These are phyloP conservation scores for Ottelia alismoides DNA, from an alignment of 106 monocot genomes.

Conservation along the genomic window DNA sequence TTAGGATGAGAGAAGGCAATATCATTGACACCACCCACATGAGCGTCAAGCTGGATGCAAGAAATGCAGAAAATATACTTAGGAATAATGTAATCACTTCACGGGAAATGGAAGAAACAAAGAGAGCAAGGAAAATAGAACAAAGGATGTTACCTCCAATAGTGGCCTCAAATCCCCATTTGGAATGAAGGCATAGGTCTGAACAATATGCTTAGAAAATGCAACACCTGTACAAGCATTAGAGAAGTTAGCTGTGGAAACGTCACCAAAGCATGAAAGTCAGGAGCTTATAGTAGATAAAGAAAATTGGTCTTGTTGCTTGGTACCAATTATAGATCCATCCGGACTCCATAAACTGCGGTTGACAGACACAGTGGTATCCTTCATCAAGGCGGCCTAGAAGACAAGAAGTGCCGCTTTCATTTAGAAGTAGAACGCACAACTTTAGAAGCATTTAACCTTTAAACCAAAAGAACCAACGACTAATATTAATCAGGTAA, in stretches of 20 bases:
- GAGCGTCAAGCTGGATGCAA: slow-evolving; percentile 28
- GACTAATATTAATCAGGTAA: too few relatives aligned
- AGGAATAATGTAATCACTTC: too few relatives aligned
- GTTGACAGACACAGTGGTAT: slow-evolving; percentile 83
- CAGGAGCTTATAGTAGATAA: too few relatives aligned
- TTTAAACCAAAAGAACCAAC: too few relatives aligned
- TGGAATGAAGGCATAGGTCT: slow-evolving; percentile 59
- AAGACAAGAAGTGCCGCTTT: too few relatives aligned
- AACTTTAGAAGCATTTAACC: too few relatives aligned
- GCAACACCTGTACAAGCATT: slow-evolving; percentile 94
- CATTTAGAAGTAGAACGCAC: too few relatives aligned
- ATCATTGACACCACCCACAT: slow-evolving; percentile 92
- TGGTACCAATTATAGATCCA: slow-evolving; percentile 76
- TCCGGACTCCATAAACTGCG: slow-evolving; percentile 98
- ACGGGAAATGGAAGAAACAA: background rate
- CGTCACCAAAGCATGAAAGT: too few relatives aligned
- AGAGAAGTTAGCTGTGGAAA: too few relatives aligned
- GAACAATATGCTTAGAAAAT: slow-evolving; percentile 95
- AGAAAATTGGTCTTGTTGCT: too few relatives aligned
- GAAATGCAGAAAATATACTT: too few relatives aligned
- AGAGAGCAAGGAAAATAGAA: too few relatives aligned
- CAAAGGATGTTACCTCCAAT: slow-evolving; percentile 81
- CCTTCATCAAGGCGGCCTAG: slow-evolving; percentile 85
- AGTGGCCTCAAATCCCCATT: slow-evolving; percentile 83
- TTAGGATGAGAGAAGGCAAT: slow-evolving; percentile 94